Evolutionary conservation across 768 basidiomycete genomes (phyloP), one percentile per base, ranked within the genome.

Genomic region (Tylopilus subfusipes): DNA sequence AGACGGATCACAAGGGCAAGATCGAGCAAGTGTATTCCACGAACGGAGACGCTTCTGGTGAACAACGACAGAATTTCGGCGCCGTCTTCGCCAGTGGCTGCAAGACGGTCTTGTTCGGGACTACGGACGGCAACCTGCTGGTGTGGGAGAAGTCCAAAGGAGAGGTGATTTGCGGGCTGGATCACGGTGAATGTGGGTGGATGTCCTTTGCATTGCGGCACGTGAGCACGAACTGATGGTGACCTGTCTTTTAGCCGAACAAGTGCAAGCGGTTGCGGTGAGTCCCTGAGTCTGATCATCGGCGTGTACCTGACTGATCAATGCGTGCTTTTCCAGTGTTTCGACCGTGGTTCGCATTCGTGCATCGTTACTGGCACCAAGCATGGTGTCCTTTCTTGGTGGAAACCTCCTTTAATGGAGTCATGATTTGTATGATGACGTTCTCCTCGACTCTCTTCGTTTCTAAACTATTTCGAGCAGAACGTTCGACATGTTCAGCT

Each of bases 101-200:
- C 16, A 78, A 80, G 57, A 75, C 75, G 9, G 77, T 87, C 22
- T 61, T 88, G 53, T 86, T 81, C 60, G 86, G 85, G 25, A 71
- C 64, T 27, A 68, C 76, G 19, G 81, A 83, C 18, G 77, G 76
- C 19, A 83, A 77, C 65, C 72, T 82, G 27, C 68, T 86, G 36
- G 78, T 82, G 30, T 87, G 86, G 85, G 83, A 88, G 61, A 77
- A 72, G 63, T 73, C 72, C 63, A 80, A 76, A 52, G 80, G 76
- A 12, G 71, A 70, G 3, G 67, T 85, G 24, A 74, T 84, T 14
- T 83, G 81, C 66, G 85, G 81, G 29, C 64, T 87, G 59, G 80
- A 83, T 57, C 83, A 86, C 59, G 76, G 76, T 14, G 79, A 83
- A 58, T 78, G 84, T 85, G 64, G 60, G 77, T 62, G 27, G 42